Percentiles rank a stretch among this genome's conserved stretches.
phyloP scores from a whole-genome alignment of 2,329 filamentous ascomycete genomes.

The Allantophomopsis cytisporea region DNA sequence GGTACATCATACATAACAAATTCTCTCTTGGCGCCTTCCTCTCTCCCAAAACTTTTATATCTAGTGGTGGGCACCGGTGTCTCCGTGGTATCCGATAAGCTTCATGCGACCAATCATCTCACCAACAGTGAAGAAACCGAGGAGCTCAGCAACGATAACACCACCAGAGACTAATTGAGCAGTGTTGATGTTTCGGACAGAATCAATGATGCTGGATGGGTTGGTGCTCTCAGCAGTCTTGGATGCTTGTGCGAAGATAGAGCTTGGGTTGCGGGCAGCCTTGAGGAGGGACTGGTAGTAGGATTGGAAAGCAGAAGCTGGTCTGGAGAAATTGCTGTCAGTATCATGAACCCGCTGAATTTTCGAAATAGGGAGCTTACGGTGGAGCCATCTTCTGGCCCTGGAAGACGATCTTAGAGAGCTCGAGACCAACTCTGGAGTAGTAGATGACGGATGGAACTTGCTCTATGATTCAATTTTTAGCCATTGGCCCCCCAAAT shows the following conservation, averaged over 20 bases:
- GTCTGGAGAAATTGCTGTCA: slow-evolving; percentile 32
- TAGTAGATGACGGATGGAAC: slow-evolving; percentile 86
- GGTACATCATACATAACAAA: too few relatives aligned
- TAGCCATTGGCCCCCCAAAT: slow-evolving; percentile 9
- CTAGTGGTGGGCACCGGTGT: slow-evolving; percentile 43
- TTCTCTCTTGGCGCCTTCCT: too few relatives aligned
- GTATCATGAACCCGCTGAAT: slow-evolving; percentile 1
- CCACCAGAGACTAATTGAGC: slow-evolving; percentile 60
- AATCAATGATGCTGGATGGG: slow-evolving; percentile 41
- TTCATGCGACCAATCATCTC: slow-evolving; percentile 96
- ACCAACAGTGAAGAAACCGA: slow-evolving; percentile 96
- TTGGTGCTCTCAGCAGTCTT: slow-evolving; percentile 31
- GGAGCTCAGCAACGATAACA: slow-evolving; percentile 70
- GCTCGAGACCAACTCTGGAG: slow-evolving; percentile 74
- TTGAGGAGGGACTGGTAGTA: slow-evolving; percentile 70
- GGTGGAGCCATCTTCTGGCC: slow-evolving; percentile 88
- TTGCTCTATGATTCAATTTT: slow-evolving; percentile 43
- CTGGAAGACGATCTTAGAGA: slow-evolving; percentile 75
- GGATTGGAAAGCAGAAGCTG: slow-evolving; percentile 67
- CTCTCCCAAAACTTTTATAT: neutral
- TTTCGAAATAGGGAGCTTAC: slow-evolving; percentile 44
- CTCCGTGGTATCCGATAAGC: slow-evolving; percentile 81
- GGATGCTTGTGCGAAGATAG: slow-evolving; percentile 35
- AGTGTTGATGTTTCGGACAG: slow-evolving; percentile 55
- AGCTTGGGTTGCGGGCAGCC: slow-evolving; percentile 53